A percentile compares a stretch with the other conserved stretches of the same genome.
phyloP scores from a whole-genome alignment of 2,329 filamentous ascomycete genomes.

The Lachnellula cervina region DNA sequence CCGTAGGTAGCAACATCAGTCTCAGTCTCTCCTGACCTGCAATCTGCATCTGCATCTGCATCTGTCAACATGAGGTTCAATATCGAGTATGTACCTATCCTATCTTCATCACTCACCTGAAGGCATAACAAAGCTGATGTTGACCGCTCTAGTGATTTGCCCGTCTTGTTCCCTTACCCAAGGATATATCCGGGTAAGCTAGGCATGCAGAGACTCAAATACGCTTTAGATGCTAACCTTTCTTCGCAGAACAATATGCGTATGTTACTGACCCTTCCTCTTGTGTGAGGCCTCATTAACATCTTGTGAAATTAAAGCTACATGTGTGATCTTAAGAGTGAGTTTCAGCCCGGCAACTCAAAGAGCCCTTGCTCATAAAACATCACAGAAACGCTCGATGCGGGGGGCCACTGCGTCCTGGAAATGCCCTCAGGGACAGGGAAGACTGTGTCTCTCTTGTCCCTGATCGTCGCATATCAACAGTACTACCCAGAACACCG shows the following conservation, averaged over 20 bases:
- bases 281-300: constrained; percentile 7
- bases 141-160: constrained; percentile 50
- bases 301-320: constrained; percentile 42
- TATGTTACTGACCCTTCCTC: constrained; percentile 29
- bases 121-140: constrained; percentile 20
- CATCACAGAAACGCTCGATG: constrained; percentile 69
- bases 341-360: constrained; percentile 6
- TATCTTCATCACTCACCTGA: not conserved
- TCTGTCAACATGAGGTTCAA: constrained; percentile 66
- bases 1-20: not conserved
- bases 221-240: constrained; percentile 29
- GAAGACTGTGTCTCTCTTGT: constrained; percentile 92
- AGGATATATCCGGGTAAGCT: constrained; percentile 58
- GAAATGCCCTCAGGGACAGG: constrained; percentile 99
- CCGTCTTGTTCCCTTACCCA: constrained; percentile 69
- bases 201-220: not conserved
- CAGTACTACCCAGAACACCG: constrained; percentile 87
- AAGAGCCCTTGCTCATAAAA: constrained; percentile 12
- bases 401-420: constrained; percentile 88
- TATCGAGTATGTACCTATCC: constrained; percentile 55
- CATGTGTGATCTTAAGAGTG: constrained; percentile 78
- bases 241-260: constrained; percentile 65
- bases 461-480: constrained; percentile 94
- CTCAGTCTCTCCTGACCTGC: not conserved
- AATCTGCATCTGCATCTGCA: not conserved